phyloP scores from a whole-genome alignment of 1,284 basidiomycete species.

The Neonothopanus nambi region DNA sequence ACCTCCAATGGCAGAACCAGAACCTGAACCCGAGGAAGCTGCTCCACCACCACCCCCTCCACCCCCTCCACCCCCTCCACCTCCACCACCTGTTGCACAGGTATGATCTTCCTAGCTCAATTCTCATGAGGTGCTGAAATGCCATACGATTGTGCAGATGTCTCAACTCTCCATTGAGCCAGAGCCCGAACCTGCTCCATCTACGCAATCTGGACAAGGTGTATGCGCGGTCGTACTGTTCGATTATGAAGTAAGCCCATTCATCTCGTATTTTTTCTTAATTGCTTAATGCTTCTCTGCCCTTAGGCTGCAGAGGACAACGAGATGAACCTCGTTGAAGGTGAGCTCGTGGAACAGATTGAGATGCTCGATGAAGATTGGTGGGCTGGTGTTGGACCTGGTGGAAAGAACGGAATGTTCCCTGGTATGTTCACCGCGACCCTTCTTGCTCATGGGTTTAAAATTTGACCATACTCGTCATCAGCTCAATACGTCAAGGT shows the following conservation, averaged over 20 bases:
- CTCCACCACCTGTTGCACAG: constrained; percentile 15
- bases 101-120: constrained; percentile 17
- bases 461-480: too few species aligned
- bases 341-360: constrained; percentile 79
- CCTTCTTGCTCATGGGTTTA: background rate
- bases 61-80: constrained; percentile 34
- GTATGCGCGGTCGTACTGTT: constrained; percentile 62
- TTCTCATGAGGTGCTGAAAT: background rate
- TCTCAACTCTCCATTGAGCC: constrained; percentile 36
- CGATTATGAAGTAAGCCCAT: constrained; percentile 66
- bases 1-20: constrained; percentile 23
- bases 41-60: constrained; percentile 36
- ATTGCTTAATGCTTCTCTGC: background rate
- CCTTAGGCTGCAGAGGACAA: constrained; percentile 76
- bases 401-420: constrained; percentile 73
- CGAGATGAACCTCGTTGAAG: constrained; percentile 80
- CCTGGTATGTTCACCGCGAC: constrained; percentile 60
- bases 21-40: constrained; percentile 25
- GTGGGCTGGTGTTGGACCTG: constrained; percentile 77
- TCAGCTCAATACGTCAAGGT: too few species aligned
- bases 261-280: background rate
- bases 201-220: constrained; percentile 30
- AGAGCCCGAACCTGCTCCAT: constrained; percentile 26
- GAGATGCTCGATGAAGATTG: constrained; percentile 84
- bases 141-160: constrained; percentile 29